Base-by-base conservation (phyloP, 202 grass and related monocot species). In the Hordeum pubiflorum region DNA sequence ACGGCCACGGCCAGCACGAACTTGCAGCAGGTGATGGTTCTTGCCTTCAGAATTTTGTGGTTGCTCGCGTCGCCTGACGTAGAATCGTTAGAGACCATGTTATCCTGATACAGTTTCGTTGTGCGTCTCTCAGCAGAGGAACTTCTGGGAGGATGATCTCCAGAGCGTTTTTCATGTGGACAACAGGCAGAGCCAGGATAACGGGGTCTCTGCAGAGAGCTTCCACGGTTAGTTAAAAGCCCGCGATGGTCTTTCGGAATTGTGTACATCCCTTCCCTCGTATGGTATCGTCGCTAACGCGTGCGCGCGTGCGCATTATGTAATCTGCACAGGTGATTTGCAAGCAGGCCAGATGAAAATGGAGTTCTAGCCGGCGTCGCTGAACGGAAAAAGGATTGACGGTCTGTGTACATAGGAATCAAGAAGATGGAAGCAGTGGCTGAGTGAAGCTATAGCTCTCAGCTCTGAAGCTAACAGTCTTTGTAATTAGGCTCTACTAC, bases 91-190 rank as follows among this genome's bases (percentile, higher is more conserved):
- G 18, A 71, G 40, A 10, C 58, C 12, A 29, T 29, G 27, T 40
- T 56, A 27, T 41, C 6, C 9, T 86, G 68, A 78, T n/a, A 69
- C 40, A 3, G 60, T 20, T 50, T 50, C 10, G 17, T 3, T 17
- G 24, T 36, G 39, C 48, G 6, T 55, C 7, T 86, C 79, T 75
- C 86, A 94, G 91, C 81, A 89, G 61, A 90, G 89, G 56, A 87
- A 78, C 57, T 84, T 85, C 39, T 94, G 91, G 91, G 91, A 91
- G 77, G 89, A 87, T 20, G 89, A 89, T 81, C 86, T 94, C 10
- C 86, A 84, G 33, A 88, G 77, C 33, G 88, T 90, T 23, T 70
- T 91, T 82, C 91, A 86, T 20, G 83, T 93, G 6, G 88, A 93
- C n/a, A 79, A 86, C 15, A 84, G 76, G 4, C 89, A 89, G 26